Base-by-base conservation (phyloP, 2,329 filamentous ascomycete species). In the Sclerotinia sclerotiorum region DNA sequence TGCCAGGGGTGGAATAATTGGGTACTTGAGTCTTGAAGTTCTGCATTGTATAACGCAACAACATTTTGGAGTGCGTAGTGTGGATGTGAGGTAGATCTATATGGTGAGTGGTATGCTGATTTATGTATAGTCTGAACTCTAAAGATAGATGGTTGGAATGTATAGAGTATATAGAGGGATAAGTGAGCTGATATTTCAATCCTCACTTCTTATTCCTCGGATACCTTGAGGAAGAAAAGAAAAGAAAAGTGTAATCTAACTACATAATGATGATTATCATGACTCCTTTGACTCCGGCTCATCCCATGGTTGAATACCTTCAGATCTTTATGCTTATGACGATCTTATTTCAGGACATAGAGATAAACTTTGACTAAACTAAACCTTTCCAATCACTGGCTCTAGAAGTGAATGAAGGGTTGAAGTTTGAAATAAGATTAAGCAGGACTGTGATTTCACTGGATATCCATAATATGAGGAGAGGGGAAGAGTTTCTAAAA, bases 331-430 rank as follows among this genome's bases (percentile, higher is more conserved):
- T 32, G 4, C 19, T 21, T 21, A 5, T 55, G 13, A 21, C 10
- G 21, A 35, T 6, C 10, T 32, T 5, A 35, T 6, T 13, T n/a
- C 32, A 10, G 5, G 11, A 35, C 1, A 35, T 21, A 6, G 2
- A 11, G 8, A 55, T 7, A n/a, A 10, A n/a, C 1, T 32, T 2
- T 10, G 3, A 55, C 1, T 1, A 21, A 29, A 55, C 10, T 21
- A 15, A 3, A 15, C 5, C 3, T 10, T 15, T 55, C 13, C 1
- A 29, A 32, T 5, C 2, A 7, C 10, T 3, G 1, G 0, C 15
- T 21, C 13, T 55, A 10, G 21, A 3, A 21, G 10, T 15, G 10
- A 6, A n/a, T 24, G 21, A 24, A 24, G 19, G 32, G 10, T 57
- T 24, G 35, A 24, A 42, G 39, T 42, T 42, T 10, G 13, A 4